Evolutionary conservation across 2,329 filamentous ascomycete genomes (phyloP), one percentile per base, ranked within the genome.

Genomic region (Pestalotiopsis sp.): DNA sequence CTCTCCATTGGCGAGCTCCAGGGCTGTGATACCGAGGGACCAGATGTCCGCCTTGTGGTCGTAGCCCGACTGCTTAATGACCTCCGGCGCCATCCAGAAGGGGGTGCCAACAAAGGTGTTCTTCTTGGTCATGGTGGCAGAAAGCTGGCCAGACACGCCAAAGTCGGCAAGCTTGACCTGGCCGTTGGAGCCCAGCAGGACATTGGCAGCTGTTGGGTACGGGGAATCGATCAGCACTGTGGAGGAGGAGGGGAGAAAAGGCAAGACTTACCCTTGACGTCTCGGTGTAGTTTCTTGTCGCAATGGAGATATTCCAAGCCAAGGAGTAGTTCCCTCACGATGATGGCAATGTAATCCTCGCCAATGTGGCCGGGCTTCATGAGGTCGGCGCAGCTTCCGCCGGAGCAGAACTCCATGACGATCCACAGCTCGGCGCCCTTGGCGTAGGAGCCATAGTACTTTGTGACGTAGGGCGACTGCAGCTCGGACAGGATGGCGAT

Each of bases 71-170:
- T 99, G 95, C 82, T 97, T 97, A 80, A 99, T 99, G 67, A 98
- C 95, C 82, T 99, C 95, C 12, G 95, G 95, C 2, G 96, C 95
- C 95, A 99, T 99, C 96, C 96, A 99, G 79, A 98, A 99, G 1
- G 96, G 95, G 0, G 95, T 98, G 41, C 96, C 96, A 39, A 99
- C 95, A 80, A 98, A 99, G 0, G 95, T 98, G 79, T 98, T 98
- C 84, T 98, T 98, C 86, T 98, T 98, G 71, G 95, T 98, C 95
- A 98, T 98, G 64, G 95, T 99, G 6, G 95, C 95, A 11, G 95
- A 97, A 25, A 98, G 87, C 82, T 98, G 96, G 36, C 95, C 95
- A 1, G 95, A 98, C 6, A 99, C 96, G 69, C 95, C 95, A 82
- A 99, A 99, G 79, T 99, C 95, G 14, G 95, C 95, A 68, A 98